Conservation (phyloP, 192 early-diverging fungal genomes). For the Dissophora ornata region DNA sequence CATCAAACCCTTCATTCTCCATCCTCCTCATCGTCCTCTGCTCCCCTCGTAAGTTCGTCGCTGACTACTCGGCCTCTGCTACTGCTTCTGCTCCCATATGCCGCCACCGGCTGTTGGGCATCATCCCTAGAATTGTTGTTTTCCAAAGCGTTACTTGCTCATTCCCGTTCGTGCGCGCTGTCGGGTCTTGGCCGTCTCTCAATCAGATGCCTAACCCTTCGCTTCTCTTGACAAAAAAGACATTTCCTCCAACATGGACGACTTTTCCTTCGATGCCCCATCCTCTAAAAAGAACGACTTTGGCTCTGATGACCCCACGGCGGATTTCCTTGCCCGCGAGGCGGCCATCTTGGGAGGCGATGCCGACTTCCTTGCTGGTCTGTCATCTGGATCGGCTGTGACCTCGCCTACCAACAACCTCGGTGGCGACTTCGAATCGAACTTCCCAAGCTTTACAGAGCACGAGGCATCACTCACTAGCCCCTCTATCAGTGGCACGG, state of each 20-base stretch:
- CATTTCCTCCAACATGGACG: conserved; percentile 53
- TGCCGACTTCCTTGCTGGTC: conserved; percentile 68
- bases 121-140: too few relatives aligned
- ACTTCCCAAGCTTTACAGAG: conserved; percentile 41
- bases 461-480: conserved; percentile 29
- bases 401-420: conserved; percentile 25
- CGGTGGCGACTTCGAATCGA: conserved; percentile 34
- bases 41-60: too few relatives aligned
- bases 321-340: conserved; percentile 83
- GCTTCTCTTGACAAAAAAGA: not conserved
- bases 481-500: conserved; percentile 10
- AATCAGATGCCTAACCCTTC: too few relatives aligned
- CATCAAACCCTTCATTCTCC: too few relatives aligned
- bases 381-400: conserved; percentile 21
- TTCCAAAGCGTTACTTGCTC: too few relatives aligned
- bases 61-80: too few relatives aligned
- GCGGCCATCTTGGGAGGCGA: conserved; percentile 77
- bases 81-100: too few relatives aligned
- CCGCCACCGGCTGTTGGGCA: too few relatives aligned
- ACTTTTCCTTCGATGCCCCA: conserved; percentile 42
- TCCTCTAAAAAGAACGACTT: conserved; percentile 44
- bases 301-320: conserved; percentile 69
- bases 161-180: too few relatives aligned
- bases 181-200: too few relatives aligned
- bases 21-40: too few relatives aligned